Evolutionary conservation across 352 stramenopile genomes (phyloP), one percentile per base, ranked within the genome.

Genomic region (Phytophthora rubi): DNA sequence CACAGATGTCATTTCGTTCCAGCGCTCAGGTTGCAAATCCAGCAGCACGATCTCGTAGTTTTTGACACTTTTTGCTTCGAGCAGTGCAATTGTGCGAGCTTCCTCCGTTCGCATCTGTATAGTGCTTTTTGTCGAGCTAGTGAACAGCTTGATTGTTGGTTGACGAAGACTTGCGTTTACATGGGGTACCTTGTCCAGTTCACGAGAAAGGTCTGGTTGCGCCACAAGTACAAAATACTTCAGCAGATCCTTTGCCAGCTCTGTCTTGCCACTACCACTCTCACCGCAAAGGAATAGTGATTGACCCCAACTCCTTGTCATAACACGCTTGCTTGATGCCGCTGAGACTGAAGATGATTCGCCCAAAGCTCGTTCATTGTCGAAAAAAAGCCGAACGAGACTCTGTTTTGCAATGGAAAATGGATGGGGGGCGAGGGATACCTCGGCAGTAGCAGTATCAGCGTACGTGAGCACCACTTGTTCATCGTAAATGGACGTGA

Each of bases 401-500:
- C 70, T 83, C 56, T 89, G 80, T 48, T 93, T 94, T 13, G 86
- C 83, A 56, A 94, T 85, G 8, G 82, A 80, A 65, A 92, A 94
- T 23, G 86, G 86, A 54, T 94, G 86, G 9, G 86, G 85, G 4
- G 82, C 80, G 13, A 91, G 53, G 28, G 70, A 62, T 18, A 58
- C 65, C 45, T 78, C 61, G 0, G 78, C 81, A 47, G 79, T 76
- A 10, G 79, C 62, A 1, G 78, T 90, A 54, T 85, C 59, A 16
- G 73, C 71, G 61, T 91, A 94, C 28, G 78, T 77, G 16, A 93
- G 59, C 35, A 92, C 86, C 32, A 92, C 83, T 37, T 91, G 79
- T 57, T 94, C 86, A 47, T 93, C 85, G 57, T 92, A 94, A 64
- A 94, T 94, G 33, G 85, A 93, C n/a, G 82, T 93, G 66, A 89